Percentiles rank a stretch among this genome's conserved stretches.
Evolutionary conservation across 768 basidiomycete species (phyloP).

Genomic region (Tylopilus cervinicoccineus): DNA sequence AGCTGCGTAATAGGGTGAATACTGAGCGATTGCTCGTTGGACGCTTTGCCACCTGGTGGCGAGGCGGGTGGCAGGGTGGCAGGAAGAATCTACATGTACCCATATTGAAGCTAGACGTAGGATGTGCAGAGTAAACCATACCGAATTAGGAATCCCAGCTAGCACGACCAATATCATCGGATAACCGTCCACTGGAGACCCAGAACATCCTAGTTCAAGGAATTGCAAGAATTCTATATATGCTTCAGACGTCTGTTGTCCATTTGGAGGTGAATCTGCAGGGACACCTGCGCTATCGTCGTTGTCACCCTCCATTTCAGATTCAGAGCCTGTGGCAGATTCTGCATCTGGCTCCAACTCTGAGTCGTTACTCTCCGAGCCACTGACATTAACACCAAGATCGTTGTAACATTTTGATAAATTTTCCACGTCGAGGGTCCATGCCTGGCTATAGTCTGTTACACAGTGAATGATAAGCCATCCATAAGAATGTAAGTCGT

Average conservation of each 20-base stretch:
- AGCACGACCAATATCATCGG: constrained; percentile 77
- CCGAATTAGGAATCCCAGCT: constrained; percentile 71
- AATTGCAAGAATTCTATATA: constrained; percentile 78
- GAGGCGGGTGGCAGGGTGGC: constrained; percentile 10
- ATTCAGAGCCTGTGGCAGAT: constrained; percentile 12
- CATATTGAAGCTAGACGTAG: background rate
- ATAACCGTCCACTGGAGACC: constrained; percentile 75
- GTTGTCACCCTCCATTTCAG: constrained; percentile 31
- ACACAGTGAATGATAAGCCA: background rate
- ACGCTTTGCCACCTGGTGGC: background rate
- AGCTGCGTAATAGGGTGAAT: constrained; percentile 43
- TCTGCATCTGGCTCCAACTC: constrained; percentile 30
- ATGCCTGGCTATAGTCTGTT: constrained; percentile 61
- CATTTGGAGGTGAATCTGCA: background rate
- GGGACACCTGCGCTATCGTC: constrained; percentile 30
- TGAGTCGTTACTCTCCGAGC: constrained; percentile 31
- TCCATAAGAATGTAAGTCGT: background rate
- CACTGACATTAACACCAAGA: constrained; percentile 27
- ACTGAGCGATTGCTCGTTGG: background rate
- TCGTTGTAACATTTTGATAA: constrained; percentile 10
- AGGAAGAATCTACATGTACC: constrained; percentile 18
- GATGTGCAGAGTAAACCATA: constrained; percentile 31
- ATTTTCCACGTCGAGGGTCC: constrained; percentile 40
- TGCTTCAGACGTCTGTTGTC: constrained; percentile 34
- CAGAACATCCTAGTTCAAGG: constrained; percentile 74